A percentile compares a stretch with the other conserved stretches of the same genome.
Evolutionary conservation across 2,329 filamentous ascomycete species (phyloP).

Genomic region (Talaromyces piceae): DNA sequence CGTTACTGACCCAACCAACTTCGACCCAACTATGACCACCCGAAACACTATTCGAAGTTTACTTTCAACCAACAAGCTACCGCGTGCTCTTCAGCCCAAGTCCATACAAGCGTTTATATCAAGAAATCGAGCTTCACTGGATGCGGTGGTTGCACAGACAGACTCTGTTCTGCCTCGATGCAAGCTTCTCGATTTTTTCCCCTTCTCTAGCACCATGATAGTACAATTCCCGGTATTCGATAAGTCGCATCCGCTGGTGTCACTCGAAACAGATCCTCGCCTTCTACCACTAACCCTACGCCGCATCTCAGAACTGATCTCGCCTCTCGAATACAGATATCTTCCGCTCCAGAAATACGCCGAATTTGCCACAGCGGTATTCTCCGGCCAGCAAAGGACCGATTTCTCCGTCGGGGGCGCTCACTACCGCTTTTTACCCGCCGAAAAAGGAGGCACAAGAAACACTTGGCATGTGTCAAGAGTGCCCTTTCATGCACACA

Average conservation of each 20-base stretch:
- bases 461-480: conserved; percentile 34
- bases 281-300: conserved; percentile 41
- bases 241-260: background rate
- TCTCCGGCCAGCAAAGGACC: conserved; percentile 31
- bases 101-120: conserved; percentile 56
- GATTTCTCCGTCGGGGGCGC: conserved; percentile 43
- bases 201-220: conserved; percentile 27
- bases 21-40: conserved; percentile 64
- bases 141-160: conserved; percentile 46
- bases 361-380: conserved; percentile 34
- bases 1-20: conserved; percentile 82
- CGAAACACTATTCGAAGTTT: conserved; percentile 75
- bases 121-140: conserved; percentile 41
- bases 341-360: conserved; percentile 39
- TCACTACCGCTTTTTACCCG: conserved; percentile 23
- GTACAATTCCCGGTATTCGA: conserved; percentile 20
- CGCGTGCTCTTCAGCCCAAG: conserved; percentile 59
- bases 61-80: conserved; percentile 52
- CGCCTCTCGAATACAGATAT: conserved; percentile 35
- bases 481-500: conserved; percentile 27
- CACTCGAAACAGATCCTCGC: background rate
- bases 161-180: conserved; percentile 43
- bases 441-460: background rate
- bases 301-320: conserved; percentile 43
- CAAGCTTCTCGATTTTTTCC: conserved; percentile 24